Evolutionary conservation across 208 protist species (phyloP).

Genomic region (Crithidia thermophila): DNA sequence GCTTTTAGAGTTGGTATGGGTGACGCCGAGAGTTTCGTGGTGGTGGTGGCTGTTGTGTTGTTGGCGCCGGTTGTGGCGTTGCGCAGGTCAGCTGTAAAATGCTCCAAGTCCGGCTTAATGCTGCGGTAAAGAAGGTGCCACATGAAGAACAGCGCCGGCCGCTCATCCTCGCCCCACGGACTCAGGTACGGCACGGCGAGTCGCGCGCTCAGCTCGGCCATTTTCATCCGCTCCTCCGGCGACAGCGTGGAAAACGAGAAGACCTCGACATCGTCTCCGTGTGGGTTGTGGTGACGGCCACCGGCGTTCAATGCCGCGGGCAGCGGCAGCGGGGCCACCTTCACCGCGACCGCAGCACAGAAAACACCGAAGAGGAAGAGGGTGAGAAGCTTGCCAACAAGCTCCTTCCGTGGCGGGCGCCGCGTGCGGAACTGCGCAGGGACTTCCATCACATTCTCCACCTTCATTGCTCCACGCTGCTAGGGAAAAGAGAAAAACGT

Average conservation of each 20-base stretch:
- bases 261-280: conserved; percentile 24
- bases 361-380: conserved; percentile 21
- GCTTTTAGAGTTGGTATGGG: not conserved
- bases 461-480: not conserved
- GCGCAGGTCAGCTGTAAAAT: not conserved
- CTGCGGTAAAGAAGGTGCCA: conserved; percentile 45
- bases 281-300: conserved; percentile 29
- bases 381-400: conserved; percentile 6
- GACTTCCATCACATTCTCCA: conserved; percentile 1
- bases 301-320: conserved; percentile 32
- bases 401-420: conserved; percentile 11
- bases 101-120: conserved; percentile 23
- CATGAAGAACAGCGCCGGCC: conserved; percentile 26
- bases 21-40: not conserved
- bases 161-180: conserved; percentile 32
- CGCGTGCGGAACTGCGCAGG: conserved; percentile 17
- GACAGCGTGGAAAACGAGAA: conserved; percentile 10
- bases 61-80: not conserved
- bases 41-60: not conserved
- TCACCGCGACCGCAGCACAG: conserved; percentile 4
- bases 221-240: conserved; percentile 10
- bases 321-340: conserved; percentile 28
- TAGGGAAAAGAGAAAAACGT: too few species aligned
- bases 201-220: conserved; percentile 10
- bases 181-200: conserved; percentile 33